Evolutionary conservation across 768 basidiomycete genomes (phyloP).

Genomic region (Collybiopsis confluens): DNA sequence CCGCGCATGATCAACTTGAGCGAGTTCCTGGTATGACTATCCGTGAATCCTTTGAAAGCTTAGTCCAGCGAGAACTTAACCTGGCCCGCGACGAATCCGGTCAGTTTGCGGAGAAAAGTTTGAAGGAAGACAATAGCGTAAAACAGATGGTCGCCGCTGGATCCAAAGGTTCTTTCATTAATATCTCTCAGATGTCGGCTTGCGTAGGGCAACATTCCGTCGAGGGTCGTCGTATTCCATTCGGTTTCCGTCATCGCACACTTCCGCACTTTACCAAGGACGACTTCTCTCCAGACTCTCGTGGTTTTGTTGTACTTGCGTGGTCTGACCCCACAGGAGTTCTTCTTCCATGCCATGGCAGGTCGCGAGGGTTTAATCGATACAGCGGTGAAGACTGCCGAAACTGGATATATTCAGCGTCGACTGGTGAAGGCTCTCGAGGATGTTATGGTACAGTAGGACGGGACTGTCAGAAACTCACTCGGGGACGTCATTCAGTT

Average conservation of each 20-base stretch:
- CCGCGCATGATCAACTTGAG: constrained; percentile 83
- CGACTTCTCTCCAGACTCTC: constrained; percentile 95
- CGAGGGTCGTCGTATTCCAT: constrained; percentile 96
- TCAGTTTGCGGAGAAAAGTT: constrained; percentile 89
- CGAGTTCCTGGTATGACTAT: constrained; percentile 97
- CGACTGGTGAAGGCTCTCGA: constrained; percentile 97
- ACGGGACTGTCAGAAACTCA: constrained; percentile 97
- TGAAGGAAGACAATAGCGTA: constrained; percentile 99
- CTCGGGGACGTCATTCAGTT: constrained; percentile 95
- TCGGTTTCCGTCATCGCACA: constrained; percentile 95
- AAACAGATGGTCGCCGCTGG: constrained; percentile 99
- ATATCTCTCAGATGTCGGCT: constrained; percentile 99
- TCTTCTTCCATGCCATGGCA: constrained; percentile 99
- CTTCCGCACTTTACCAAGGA: constrained; percentile 98
- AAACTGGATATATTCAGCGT: constrained; percentile 98
- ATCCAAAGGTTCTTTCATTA: constrained; percentile 98
- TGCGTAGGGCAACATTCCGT: constrained; percentile 98
- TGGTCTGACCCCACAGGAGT: constrained; percentile 95
- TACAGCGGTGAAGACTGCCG: constrained; percentile 99
- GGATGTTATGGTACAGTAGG: constrained; percentile 96
- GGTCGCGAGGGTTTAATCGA: constrained; percentile 99
- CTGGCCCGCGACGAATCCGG: constrained; percentile 93
- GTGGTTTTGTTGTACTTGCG: constrained; percentile 98
- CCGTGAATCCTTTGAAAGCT: constrained; percentile 95
- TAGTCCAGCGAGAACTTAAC: constrained; percentile 88